phyloP scores from a whole-genome alignment of 345 rosid genomes.

The Laguncularia racemosa region DNA sequence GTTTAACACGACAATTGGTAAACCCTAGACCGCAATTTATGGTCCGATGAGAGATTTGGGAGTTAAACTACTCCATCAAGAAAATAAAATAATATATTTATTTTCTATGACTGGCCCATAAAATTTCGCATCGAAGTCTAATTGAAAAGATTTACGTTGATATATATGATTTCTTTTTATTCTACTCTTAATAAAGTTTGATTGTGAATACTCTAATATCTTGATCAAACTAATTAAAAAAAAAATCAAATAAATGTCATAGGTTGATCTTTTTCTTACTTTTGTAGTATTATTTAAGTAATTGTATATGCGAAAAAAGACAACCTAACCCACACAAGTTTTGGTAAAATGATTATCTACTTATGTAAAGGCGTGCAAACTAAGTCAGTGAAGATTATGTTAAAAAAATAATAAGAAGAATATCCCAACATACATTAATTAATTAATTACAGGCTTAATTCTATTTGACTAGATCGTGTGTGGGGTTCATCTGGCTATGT shows the following conservation, averaged over 20 bases:
- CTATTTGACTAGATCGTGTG: background rate
- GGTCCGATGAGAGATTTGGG: constrained; percentile 8
- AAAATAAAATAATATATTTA: background rate
- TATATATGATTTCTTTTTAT: background rate
- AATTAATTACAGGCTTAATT: background rate
- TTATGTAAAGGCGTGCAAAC: constrained; percentile 3
- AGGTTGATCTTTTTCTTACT: no score
- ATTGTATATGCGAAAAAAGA: background rate
- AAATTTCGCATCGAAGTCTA: no score
- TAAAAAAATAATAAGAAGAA: background rate
- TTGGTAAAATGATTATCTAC: background rate
- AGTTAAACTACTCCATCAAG: constrained; percentile 4
- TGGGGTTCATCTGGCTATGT: no score
- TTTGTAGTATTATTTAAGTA: no score
- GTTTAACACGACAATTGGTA: background rate
- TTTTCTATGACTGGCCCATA: background rate
- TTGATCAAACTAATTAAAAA: no score
- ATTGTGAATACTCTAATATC: no score
- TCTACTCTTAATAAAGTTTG: no score
- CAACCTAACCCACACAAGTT: constrained; percentile 11
- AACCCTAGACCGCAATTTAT: constrained; percentile 2
- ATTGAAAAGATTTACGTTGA: no score
- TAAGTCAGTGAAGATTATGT: background rate
- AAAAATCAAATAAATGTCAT: no score
- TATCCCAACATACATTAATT: background rate